Conservation (phyloP, 2,329 filamentous ascomycete species). For the Claviceps pazoutovae region DNA sequence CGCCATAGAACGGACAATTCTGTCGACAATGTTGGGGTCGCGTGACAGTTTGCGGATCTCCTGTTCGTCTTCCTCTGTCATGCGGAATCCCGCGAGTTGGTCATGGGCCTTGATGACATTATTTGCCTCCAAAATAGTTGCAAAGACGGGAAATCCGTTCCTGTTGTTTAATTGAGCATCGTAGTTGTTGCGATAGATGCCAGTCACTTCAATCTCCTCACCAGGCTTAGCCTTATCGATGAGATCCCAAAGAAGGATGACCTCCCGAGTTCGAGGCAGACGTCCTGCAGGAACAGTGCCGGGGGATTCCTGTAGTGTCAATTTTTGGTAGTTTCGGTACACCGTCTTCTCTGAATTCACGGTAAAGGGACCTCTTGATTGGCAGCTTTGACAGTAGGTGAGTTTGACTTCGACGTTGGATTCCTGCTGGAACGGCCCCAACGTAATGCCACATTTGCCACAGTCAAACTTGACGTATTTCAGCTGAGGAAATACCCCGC, state of each 20-base stretch:
- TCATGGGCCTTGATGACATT: conserved; percentile 95
- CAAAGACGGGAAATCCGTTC: conserved; percentile 96
- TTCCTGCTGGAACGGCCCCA: conserved; percentile 95
- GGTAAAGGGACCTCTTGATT: conserved; percentile 86
- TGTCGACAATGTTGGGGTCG: conserved; percentile 84
- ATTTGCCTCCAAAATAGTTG: conserved; percentile 93
- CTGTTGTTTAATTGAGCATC: conserved; percentile 96
- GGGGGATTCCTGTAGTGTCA: conserved; percentile 92
- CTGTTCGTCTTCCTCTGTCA: conserved; percentile 91
- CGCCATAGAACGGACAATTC: conserved; percentile 82
- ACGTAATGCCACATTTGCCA: conserved; percentile 76
- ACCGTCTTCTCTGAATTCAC: conserved; percentile 96
- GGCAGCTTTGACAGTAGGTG: conserved; percentile 90
- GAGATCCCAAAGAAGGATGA: conserved; percentile 90
- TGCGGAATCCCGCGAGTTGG: conserved; percentile 86
- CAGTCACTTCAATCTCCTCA: conserved; percentile 93
- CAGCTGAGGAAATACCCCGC: conserved; percentile 90
- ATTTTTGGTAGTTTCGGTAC: conserved; percentile 96
- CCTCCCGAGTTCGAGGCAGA: conserved; percentile 82
- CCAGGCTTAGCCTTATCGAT: conserved; percentile 95
- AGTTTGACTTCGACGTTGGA: conserved; percentile 94
- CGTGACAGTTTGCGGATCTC: conserved; percentile 76
- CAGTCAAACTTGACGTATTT: conserved; percentile 99
- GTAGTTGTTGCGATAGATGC: conserved; percentile 96
- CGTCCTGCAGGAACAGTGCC: conserved; percentile 93